A percentile compares a stretch with the other conserved stretches of the same genome.
These are phyloP conservation scores for Obelidium mucronatum DNA, from an alignment of 192 early-diverging fungal species.

Conservation along the genomic window DNA sequence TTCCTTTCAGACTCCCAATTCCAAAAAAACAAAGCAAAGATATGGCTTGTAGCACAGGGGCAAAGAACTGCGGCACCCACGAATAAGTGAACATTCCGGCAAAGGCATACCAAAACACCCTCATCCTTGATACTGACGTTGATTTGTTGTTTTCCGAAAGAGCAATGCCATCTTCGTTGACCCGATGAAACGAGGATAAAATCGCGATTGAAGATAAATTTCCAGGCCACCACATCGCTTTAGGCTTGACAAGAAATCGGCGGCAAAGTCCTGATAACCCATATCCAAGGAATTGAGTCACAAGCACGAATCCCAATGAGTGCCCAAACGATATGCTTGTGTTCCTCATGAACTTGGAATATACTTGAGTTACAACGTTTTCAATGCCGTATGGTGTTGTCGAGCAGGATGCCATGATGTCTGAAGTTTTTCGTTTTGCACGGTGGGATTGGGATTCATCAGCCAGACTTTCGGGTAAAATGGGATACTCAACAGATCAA, in stretches of 20 bases:
- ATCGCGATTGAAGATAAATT: neutral
- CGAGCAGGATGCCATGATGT: neutral
- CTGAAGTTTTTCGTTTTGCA: too few relatives aligned
- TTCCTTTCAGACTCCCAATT: neutral
- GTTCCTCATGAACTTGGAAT: slow-evolving; percentile 23
- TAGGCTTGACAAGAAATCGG: slow-evolving; percentile 80
- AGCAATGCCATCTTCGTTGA: neutral
- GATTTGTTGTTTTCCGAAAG: neutral
- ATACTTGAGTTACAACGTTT: slow-evolving; percentile 41
- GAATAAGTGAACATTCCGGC: slow-evolving; percentile 18
- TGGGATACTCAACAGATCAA: slow-evolving; percentile 62
- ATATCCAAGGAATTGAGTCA: slow-evolving; percentile 66
- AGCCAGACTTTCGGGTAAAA: too few relatives aligned
- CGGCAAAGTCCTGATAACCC: slow-evolving; percentile 74
- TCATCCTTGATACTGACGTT: neutral
- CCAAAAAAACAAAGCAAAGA: slow-evolving; percentile 32
- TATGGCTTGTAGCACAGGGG: slow-evolving; percentile 26
- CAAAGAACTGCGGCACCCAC: slow-evolving; percentile 39
- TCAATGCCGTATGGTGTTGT: slow-evolving; percentile 55
- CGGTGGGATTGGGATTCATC: too few relatives aligned
- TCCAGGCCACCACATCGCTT: slow-evolving; percentile 65
- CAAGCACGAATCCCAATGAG: slow-evolving; percentile 11
- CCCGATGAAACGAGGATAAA: neutral
- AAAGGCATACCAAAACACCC: slow-evolving; percentile 36
- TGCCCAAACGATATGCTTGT: neutral